These are phyloP conservation scores for Eucalyptus shirleyi DNA, from an alignment of 345 rosid species.

Conservation along the genomic window DNA sequence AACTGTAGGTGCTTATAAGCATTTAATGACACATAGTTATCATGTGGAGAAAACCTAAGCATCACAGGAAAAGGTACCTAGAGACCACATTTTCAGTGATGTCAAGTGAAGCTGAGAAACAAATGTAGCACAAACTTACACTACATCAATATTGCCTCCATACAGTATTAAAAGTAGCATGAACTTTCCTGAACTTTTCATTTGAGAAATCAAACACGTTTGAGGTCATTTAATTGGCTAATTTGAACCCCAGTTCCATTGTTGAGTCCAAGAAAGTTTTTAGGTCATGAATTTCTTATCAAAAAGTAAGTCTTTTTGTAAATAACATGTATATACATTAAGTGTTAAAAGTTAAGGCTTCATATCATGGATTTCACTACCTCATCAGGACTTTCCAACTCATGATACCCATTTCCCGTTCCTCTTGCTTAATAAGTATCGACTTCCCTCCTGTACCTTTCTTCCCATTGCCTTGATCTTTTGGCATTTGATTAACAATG, in stretches of 20 bases:
- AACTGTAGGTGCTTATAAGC: neutral
- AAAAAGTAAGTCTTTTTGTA: neutral
- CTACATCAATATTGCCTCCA: neutral
- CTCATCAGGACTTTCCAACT: slow-evolving; percentile 80
- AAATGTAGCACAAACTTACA: neutral
- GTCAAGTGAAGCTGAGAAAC: neutral
- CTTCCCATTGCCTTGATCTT: slow-evolving; percentile 4
- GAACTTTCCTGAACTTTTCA: neutral
- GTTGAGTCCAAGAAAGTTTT: neutral
- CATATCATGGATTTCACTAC: slow-evolving; percentile 11
- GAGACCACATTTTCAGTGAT: neutral
- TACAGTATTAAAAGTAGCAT: neutral
- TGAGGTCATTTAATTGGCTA: neutral
- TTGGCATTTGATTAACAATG: slow-evolving; percentile 3
- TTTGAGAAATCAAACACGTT: neutral
- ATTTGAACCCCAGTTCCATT: neutral
- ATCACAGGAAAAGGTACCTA: neutral
- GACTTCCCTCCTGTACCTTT: slow-evolving; percentile 51
- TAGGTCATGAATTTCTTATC: neutral
- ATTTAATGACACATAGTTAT: neutral
- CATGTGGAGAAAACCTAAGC: neutral
- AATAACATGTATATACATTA: neutral
- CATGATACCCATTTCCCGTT: slow-evolving; percentile 82
- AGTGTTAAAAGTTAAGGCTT: neutral
- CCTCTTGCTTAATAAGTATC: slow-evolving; percentile 81